Percentiles rank a stretch among this genome's conserved stretches.
Evolutionary conservation across 2,329 filamentous ascomycete species (phyloP).

Genomic region (Sporothrix euskadiensis): DNA sequence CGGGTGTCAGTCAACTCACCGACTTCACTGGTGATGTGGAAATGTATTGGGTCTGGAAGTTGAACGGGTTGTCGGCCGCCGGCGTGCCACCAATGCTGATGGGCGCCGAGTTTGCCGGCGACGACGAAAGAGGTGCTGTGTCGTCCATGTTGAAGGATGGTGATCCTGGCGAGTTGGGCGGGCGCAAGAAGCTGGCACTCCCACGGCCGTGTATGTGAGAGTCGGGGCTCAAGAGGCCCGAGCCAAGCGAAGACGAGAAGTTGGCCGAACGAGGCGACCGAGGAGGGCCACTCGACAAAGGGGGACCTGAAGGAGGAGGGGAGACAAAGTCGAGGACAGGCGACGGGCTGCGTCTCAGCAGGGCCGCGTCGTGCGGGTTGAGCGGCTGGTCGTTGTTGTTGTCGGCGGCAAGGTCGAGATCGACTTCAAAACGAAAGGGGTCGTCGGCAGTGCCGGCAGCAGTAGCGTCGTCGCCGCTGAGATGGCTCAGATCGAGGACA

Average conservation of each 20-base stretch:
- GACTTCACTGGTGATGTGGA: conserved; percentile 76
- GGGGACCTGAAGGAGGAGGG: neutral
- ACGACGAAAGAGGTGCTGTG: neutral
- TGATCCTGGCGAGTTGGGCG: conserved; percentile 5
- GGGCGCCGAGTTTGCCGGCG: conserved; percentile 21
- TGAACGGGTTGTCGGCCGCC: conserved; percentile 72
- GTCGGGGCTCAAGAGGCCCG: conserved; percentile 22
- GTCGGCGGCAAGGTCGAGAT: neutral
- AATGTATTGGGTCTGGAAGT: conserved; percentile 83
- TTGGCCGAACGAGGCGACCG: neutral
- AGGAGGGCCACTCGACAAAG: neutral
- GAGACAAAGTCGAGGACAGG: conserved; percentile 17
- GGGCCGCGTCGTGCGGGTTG: conserved; percentile 31
- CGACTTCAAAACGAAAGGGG: conserved; percentile 26
- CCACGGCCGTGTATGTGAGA: neutral
- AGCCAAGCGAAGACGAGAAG: conserved; percentile 7
- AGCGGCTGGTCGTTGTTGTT: conserved; percentile 18
- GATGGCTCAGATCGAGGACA: neutral
- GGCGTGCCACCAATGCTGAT: neutral
- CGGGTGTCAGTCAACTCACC: conserved; percentile 48
- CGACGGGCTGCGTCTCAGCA: conserved; percentile 31
- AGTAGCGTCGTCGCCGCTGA: neutral
- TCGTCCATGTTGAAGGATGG: conserved; percentile 24
- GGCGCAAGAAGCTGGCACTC: conserved; percentile 17
- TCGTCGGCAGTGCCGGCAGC: conserved; percentile 14